phyloP scores from a whole-genome alignment of 805 yeast species.

The Cyberlindnera japonica region DNA sequence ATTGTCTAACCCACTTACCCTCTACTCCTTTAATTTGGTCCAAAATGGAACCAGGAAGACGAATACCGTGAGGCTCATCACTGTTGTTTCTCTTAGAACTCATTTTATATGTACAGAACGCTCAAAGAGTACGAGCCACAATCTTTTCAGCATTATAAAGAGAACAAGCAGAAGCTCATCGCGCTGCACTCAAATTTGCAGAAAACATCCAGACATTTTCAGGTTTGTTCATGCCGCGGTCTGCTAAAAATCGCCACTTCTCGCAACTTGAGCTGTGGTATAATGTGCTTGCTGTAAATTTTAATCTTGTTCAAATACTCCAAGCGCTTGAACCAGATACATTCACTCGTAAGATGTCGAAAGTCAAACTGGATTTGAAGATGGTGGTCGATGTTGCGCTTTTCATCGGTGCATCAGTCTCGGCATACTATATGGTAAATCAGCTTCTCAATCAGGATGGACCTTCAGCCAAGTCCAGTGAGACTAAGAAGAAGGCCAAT shows the following conservation, averaged over 20 bases:
- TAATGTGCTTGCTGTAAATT: background rate
- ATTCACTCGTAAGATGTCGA: slow-evolving; percentile 6
- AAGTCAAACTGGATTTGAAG: slow-evolving; percentile 35
- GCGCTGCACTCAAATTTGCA: slow-evolving; percentile 8
- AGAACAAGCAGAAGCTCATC: slow-evolving; percentile 13
- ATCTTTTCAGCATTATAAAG: background rate
- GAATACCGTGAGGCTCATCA: slow-evolving; percentile 40
- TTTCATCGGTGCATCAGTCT: slow-evolving; percentile 60
- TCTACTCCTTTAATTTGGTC: slow-evolving; percentile 44
- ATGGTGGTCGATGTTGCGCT: slow-evolving; percentile 44
- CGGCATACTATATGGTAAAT: slow-evolving; percentile 60
- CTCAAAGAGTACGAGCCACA: background rate
- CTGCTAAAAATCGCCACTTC: background rate
- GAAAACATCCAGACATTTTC: slow-evolving; percentile 7
- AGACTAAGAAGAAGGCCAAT: slow-evolving; percentile 57
- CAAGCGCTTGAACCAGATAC: no score
- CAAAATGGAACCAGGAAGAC: slow-evolving; percentile 50
- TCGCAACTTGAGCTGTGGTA: background rate
- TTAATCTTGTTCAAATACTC: background rate
- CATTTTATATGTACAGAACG: slow-evolving; percentile 2
- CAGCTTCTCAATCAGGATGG: slow-evolving; percentile 41
- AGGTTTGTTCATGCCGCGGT: background rate
- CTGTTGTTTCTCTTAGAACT: slow-evolving; percentile 10
- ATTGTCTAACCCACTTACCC: slow-evolving; percentile 3
- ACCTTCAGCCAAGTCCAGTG: slow-evolving; percentile 48